Evolutionary conservation across 805 yeast species (phyloP).

Genomic region (Teunomyces barrocoloradensis): DNA sequence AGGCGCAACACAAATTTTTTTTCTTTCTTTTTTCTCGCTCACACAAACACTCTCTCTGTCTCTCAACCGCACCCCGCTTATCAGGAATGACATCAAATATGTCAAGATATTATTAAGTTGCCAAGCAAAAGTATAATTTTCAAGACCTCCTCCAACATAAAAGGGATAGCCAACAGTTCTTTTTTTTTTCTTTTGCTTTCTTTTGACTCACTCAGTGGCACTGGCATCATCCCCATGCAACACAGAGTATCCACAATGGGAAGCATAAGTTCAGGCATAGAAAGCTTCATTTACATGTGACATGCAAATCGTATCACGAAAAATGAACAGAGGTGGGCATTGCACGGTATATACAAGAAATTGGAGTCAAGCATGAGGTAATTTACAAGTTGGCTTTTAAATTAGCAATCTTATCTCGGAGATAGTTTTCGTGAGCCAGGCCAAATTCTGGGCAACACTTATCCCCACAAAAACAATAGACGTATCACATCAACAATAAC

Average conservation of each 20-base stretch:
- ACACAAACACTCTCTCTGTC: too few relatives aligned
- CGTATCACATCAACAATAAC: neutral
- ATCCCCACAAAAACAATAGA: neutral
- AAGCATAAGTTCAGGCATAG: neutral
- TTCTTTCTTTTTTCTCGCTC: too few relatives aligned
- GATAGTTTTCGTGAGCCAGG: neutral
- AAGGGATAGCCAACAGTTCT: neutral
- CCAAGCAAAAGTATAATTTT: neutral
- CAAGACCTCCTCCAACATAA: neutral
- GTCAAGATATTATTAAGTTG: constrained; percentile 1
- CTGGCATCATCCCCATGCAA: neutral
- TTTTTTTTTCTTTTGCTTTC: neutral
- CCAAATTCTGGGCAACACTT: neutral
- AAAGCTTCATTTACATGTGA: neutral
- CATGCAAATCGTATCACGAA: neutral
- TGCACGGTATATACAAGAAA: neutral
- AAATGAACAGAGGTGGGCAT: neutral
- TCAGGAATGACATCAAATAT: constrained; percentile 5
- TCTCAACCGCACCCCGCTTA: neutral
- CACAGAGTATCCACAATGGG: neutral
- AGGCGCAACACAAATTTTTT: neutral
- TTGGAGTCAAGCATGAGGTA: neutral
- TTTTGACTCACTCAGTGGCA: neutral
- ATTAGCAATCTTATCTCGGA: constrained; percentile 3
- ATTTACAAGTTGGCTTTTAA: neutral